Evolutionary conservation across 768 basidiomycete species (phyloP), one percentile per base, ranked within the genome.

Genomic region (Pulveroboletus sp.): DNA sequence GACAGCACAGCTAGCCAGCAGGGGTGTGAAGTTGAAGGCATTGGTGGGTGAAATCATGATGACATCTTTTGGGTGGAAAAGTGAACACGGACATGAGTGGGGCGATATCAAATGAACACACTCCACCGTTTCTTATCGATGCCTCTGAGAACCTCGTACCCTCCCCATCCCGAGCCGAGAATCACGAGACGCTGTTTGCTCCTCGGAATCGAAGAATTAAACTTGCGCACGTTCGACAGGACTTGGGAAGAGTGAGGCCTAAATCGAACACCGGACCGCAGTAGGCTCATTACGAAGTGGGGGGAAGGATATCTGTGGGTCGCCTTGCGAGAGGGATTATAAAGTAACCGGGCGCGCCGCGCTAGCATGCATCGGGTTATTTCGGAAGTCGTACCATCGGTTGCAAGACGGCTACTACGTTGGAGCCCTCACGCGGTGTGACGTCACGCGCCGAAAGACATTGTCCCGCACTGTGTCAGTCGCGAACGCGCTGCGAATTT

Each of bases 81-180:
- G 45, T 57, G 2, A 61, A 51, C 43, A 22, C 31, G 16, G 22
- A 29, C 5, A 17, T 26, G n/a, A 23, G 7, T 13, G 12, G n/a
- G 37, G 37, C 13, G 23, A 37, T 34, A 23, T 23, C 32, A 19
- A 45, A 19, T 46, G 32, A 43, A 68, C 78, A 52, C 35, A 86
- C 86, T 76, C 81, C 84, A 88, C 45, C 77, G 76, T 53, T 81
- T 82, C 67, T 84, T 87, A 66, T 89, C 83, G 2, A 89, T 69
- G 3, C 77, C 75, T 31, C 81, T 71, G 20, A 88, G 71, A 13
- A 89, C 69, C 51, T 82, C 82, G 56, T 88, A 88, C 0, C 86
- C 86, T 49, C 84, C 86, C 86, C 86, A 89, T 20, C 86, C 86
- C 10, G 85, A 86, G 9, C 86, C 86, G 7, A 88, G 70, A 52